Base-by-base conservation (phyloP, 129 eudicot genomes). In the Saposhnikovia divaricata region DNA sequence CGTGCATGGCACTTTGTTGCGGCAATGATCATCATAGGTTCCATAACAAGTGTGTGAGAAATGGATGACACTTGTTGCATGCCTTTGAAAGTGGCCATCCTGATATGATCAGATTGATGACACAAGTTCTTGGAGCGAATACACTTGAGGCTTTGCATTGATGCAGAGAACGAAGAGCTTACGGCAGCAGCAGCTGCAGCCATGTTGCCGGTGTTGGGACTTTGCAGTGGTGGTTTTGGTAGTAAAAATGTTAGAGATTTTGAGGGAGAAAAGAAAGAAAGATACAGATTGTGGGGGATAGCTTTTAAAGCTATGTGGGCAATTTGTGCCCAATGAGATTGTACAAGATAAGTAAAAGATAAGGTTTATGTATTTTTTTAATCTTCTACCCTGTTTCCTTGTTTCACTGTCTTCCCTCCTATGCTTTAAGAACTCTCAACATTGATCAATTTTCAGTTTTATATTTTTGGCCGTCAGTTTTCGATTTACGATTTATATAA, bases 121-220 rank as follows among this genome's bases (percentile, higher is more conserved):
- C 42, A 68, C 82, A 55, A 84, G 66, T 59, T 57, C 70, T 83
- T 84, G 71, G 87, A 80, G 77, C 74, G 72, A 42, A 81, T 79
- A 66, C 75, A 82, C 68, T 87, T 78, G 70, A 81, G 82, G 79
- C 82, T 48, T 34, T 80, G 84, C 59, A 82, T 77, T 77, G 85
- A 74, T 39, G 86, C 82, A 72, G 91, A 82, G 83, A 91, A 86
- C 0, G 91, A 79, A 5, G 91, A 85, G 68, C 85, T 83, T 59
- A 91, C 83, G n/a, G 93, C 86, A 8, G 91, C 83, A 40, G 88
- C 78, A 39, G 90, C 80, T 81, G 89, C 89, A 8, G 91, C 92
- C 91, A 91, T 90, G 77, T 79, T 68, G 70, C 5, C 72, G 63
- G 74, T 59, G 21, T 59, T 34, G 40, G 11, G 15, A 44, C 46